Evolutionary conservation across 371 early-diverging fungal species (phyloP), one percentile per base, ranked within the genome.

Genomic region (Apophysomyces ossiformis): DNA sequence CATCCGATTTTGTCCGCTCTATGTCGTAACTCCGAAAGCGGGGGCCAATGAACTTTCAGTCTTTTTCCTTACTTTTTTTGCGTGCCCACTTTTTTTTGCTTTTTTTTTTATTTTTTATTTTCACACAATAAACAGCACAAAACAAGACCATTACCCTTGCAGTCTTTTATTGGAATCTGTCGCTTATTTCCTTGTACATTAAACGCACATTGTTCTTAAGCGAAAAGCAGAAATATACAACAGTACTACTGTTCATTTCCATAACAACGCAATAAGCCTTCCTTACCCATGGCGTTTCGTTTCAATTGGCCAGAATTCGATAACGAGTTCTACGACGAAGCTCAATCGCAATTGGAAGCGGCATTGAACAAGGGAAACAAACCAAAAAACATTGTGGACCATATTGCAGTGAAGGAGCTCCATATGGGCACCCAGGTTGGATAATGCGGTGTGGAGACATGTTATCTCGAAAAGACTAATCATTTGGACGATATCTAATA

Each of bases 251-350:
- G 32, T 26, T 26, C 32, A 26, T 26, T 26, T 26, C 32, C 32
- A 26, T 26, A 26, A 26, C 32, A 3, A 26, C 32, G 32, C 32
- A 26, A 26, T 26, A 26, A 26, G 32, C 32, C 32, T 26, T 26
- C 32, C 46, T 18, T 13, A n/a, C n/a, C 2, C 54, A 97, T 97
- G 98, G 89, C 95, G 18, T 98, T 98, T 83, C 92, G 92, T 66
- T 95, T 99, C 81, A 94, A 92, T 78, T 99, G 98, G 98, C 92
- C 95, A 12, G 85, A 89, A 54, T 98, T 99, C 76, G 89, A 90
- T 66, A 70, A 81, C 37, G 92, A 90, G 68, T 95, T 97, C 73
- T 87, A 93, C 64, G 87, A 87, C n/a, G 88, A 92, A 70, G 96
- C 96, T 16, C 85, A 89, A 75, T 77, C 84, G 50, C 90, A 94